Evolutionary conservation across 352 stramenopile species (phyloP).

Genomic region (Pythium guiyangense): DNA sequence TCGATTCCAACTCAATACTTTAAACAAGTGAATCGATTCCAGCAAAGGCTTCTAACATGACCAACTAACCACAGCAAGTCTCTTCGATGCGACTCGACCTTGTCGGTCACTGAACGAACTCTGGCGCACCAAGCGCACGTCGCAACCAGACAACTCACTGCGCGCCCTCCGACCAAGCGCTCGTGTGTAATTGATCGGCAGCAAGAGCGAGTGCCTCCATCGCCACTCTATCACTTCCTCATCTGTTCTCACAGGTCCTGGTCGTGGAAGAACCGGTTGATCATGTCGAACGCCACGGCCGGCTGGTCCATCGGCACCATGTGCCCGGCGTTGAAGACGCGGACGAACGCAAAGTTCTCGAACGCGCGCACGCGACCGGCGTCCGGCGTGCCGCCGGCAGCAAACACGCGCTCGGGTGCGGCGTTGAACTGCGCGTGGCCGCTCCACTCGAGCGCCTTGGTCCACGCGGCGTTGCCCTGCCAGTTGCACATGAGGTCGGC

Average conservation of each 20-base stretch:
- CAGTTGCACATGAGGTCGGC: too few relatives aligned
- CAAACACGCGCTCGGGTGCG: conserved; percentile 27
- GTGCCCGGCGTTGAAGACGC: conserved; percentile 92
- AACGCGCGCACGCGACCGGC: conserved; percentile 45
- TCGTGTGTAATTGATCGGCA: background rate
- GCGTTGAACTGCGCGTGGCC: conserved; percentile 85
- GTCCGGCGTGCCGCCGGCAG: too few relatives aligned
- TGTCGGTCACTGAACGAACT: too few relatives aligned
- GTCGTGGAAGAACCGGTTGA: conserved; percentile 87
- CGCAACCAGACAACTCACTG: too few relatives aligned
- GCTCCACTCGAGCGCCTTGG: conserved; percentile 89
- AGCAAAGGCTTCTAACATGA: too few relatives aligned
- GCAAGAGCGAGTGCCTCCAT: background rate
- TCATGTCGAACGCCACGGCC: conserved; percentile 86
- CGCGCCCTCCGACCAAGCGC: too few relatives aligned
- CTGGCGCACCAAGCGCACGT: too few relatives aligned
- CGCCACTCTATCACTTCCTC: background rate
- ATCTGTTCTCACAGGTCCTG: conserved; percentile 25
- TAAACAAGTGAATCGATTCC: too few relatives aligned
- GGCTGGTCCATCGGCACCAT: conserved; percentile 95
- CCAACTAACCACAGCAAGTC: too few relatives aligned
- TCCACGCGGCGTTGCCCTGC: conserved; percentile 96
- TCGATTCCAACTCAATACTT: background rate
- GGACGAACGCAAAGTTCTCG: conserved; percentile 89
- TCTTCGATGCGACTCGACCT: too few relatives aligned